phyloP scores from a whole-genome alignment of 2,329 filamentous ascomycete species.

The Aspergillus fructus region DNA sequence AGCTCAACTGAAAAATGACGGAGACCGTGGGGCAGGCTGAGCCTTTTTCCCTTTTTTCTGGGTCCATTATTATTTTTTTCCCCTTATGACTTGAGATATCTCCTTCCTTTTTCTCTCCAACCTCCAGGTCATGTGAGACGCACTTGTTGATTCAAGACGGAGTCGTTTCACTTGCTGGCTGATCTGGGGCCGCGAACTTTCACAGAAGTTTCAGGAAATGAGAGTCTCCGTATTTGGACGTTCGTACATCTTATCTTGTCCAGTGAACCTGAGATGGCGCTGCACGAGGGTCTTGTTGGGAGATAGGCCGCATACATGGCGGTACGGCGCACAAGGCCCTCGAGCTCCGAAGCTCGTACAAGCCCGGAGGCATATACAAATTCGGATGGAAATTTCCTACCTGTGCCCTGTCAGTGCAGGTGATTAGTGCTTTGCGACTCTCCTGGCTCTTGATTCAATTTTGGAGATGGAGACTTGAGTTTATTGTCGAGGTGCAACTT shows the following conservation, averaged over 20 bases:
- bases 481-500: neutral
- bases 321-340: conserved; percentile 1
- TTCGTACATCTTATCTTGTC: neutral
- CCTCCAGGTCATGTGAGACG: conserved; percentile 3
- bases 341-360: conserved; percentile 9
- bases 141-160: neutral
- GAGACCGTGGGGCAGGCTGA: conserved; percentile 13
- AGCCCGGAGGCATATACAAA: conserved; percentile 9
- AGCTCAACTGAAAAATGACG: conserved; percentile 12
- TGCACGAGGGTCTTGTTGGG: conserved; percentile 1
- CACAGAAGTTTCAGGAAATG: conserved; percentile 4
- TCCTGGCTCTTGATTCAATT: neutral
- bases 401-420: neutral
- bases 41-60: conserved; percentile 4
- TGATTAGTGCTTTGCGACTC: conserved; percentile 5
- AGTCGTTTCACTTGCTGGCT: conserved; percentile 3
- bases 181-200: neutral
- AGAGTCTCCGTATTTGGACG: neutral
- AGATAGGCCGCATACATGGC: neutral
- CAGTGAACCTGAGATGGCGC: conserved; percentile 1
- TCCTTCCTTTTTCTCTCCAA: neutral
- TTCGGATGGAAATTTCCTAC: neutral
- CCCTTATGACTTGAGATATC: neutral
- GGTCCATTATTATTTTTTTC: neutral
- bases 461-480: conserved; percentile 5